Base-by-base conservation (phyloP, 1,284 basidiomycete species). In the Exsudoporus floridanus region DNA sequence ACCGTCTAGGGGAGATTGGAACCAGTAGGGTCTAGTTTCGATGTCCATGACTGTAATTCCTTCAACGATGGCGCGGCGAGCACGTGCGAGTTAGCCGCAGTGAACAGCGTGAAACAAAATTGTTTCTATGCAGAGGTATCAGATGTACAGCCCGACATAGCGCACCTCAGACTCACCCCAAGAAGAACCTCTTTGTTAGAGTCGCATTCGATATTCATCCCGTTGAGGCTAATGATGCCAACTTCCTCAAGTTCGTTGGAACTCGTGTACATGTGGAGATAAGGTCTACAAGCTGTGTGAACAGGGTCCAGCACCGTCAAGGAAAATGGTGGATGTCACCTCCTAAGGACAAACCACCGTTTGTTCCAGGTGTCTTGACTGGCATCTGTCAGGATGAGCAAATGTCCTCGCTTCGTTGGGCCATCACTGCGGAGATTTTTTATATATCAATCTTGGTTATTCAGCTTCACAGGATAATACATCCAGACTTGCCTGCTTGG, bases 51-150 rank as follows among this genome's bases (percentile, higher is more conserved):
- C 58, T 84, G 83, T 53, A 92, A 77, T 66, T 96, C 93, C 73
- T 90, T 93, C 56, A 77, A 71, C 61, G 77, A 90, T 5, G 84
- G 80, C 33, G 93, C 91, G 28, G 90, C 86, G 14, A 95, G 78
- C 34, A 91, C 90, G 73, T 94, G 90, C 31, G 92, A 94, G 69
- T 96, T 95, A 10, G 90, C 90, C 16, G 89, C 78, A 4, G 93
- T 94, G 72, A 92, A 95, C 36, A 95, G 79, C 10, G 90, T 93
- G 71, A 95, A 94, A 9, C 86, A 87, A 69, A 84, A 86, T 36
- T 79, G 83, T 76, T 87, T 91, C 92, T 95, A 66, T 25, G n/a
- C 44, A 31, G 35, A 23, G 18, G 14, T 6, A 19, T 69, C 27
- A 71, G 50, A 40, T 25, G 7, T 42, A 31, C 19, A 21, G 10